Percentiles rank a stretch among this genome's conserved stretches.
phyloP scores from a whole-genome alignment of 352 stramenopile species.

The Phytopythium litorale region DNA sequence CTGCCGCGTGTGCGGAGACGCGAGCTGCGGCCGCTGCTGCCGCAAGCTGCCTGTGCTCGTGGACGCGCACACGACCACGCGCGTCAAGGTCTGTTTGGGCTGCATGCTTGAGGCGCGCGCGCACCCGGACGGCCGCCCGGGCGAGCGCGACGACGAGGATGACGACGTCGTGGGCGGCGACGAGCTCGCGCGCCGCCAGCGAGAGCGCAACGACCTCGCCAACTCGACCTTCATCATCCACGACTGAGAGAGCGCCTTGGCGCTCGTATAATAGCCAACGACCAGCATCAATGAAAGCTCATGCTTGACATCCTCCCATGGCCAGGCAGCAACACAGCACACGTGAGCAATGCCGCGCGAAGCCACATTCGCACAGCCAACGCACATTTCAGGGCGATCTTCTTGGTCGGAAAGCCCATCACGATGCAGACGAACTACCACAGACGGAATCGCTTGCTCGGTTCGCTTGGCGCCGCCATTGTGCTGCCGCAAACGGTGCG shows the following conservation, averaged over 20 bases:
- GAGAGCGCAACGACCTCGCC: slow-evolving; percentile 34
- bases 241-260: slow-evolving; percentile 30
- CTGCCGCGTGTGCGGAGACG: slow-evolving; percentile 70
- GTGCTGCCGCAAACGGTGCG: no score
- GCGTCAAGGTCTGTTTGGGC: slow-evolving; percentile 71
- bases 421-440: no score
- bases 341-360: no score
- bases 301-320: no score
- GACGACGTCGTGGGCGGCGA: slow-evolving; percentile 41
- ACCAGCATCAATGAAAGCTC: no score
- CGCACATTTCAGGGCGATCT: no score
- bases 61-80: slow-evolving; percentile 46
- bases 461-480: no score
- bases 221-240: slow-evolving; percentile 70
- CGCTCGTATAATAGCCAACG: no score
- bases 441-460: no score
- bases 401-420: no score
- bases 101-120: slow-evolving; percentile 72
- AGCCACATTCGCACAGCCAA: no score
- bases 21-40: slow-evolving; percentile 64
- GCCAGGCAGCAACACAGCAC: no score
- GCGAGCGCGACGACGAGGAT: slow-evolving; percentile 3
- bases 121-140: slow-evolving; percentile 37
- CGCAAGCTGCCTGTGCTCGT: slow-evolving; percentile 72
- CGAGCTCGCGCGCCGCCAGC: slow-evolving; percentile 32